Conservation (phyloP, 352 stramenopile species). For the Paralagenidium karlingii region DNA sequence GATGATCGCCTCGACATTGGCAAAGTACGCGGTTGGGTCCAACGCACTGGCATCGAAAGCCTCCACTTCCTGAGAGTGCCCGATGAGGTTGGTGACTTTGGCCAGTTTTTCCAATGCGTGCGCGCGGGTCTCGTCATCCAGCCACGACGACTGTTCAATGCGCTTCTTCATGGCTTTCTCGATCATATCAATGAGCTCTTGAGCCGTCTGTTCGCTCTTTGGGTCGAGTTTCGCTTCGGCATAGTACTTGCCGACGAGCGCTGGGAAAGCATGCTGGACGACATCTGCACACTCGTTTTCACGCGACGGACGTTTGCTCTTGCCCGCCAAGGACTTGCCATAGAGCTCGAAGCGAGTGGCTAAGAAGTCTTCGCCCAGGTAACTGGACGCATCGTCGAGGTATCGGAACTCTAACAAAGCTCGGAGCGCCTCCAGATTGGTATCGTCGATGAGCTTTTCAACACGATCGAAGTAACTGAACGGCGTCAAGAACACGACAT, state of each 20-base stretch:
- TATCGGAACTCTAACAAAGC: background rate
- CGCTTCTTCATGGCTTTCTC: constrained; percentile 35
- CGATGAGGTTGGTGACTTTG: constrained; percentile 75
- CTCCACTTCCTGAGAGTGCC: too few relatives aligned
- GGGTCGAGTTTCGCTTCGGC: constrained; percentile 44
- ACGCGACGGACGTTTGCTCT: too few relatives aligned
- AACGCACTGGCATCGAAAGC: too few relatives aligned
- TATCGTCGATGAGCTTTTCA: background rate
- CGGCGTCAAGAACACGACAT: background rate
- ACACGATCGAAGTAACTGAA: background rate
- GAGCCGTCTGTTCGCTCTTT: constrained; percentile 26
- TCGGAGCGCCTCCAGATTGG: background rate
- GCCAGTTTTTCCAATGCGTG: constrained; percentile 54
- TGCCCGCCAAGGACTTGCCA: background rate
- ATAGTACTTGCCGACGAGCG: constrained; percentile 56
- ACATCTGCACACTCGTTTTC: constrained; percentile 11
- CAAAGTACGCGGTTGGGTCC: too few relatives aligned
- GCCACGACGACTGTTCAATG: constrained; percentile 55
- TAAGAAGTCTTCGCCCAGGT: background rate
- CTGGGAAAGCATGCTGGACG: constrained; percentile 35
- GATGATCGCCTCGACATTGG: constrained; percentile 20
- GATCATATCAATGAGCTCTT: constrained; percentile 49
- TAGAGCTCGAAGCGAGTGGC: background rate
- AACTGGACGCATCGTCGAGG: too few relatives aligned
- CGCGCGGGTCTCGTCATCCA: constrained; percentile 36